phyloP scores from a whole-genome alignment of 1,284 basidiomycete species.

The Apiotrichum mycotoxinovorans region DNA sequence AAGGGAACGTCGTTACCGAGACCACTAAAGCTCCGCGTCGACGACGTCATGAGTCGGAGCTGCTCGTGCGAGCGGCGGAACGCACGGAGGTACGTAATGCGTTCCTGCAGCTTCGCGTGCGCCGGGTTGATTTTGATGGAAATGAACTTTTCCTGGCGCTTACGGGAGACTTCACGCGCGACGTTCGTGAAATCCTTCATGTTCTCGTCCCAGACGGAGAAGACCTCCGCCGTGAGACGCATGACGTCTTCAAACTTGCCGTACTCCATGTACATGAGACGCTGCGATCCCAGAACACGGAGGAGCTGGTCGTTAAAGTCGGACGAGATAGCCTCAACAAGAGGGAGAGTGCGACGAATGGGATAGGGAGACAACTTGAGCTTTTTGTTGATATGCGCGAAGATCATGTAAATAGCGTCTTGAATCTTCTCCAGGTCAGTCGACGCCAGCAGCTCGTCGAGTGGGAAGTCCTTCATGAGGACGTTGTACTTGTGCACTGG shows the following conservation, averaged over 20 bases:
- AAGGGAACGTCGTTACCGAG: conserved; percentile 64
- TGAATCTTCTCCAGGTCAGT: conserved; percentile 94
- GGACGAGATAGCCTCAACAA: conserved; percentile 95
- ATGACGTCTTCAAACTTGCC: conserved; percentile 86
- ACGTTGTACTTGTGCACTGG: conserved; percentile 94
- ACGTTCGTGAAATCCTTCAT: conserved; percentile 99
- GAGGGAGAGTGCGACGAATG: conserved; percentile 86
- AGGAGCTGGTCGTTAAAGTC: conserved; percentile 95
- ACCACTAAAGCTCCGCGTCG: conserved; percentile 78
- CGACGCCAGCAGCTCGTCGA: conserved; percentile 92
- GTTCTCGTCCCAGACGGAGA: conserved; percentile 91
- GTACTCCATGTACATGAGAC: conserved; percentile 90
- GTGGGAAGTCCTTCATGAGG: conserved; percentile 97
- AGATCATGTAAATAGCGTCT: conserved; percentile 81
- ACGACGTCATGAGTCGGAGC: conserved; percentile 92
- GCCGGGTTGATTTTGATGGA: conserved; percentile 93
- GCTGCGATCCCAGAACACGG: conserved; percentile 81
- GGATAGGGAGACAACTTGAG: conserved; percentile 94
- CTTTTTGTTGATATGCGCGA: conserved; percentile 92
- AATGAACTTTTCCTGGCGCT: conserved; percentile 89
- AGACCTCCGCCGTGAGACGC: conserved; percentile 72
- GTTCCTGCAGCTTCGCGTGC: conserved; percentile 86
- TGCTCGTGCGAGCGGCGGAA: conserved; percentile 98
- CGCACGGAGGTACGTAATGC: conserved; percentile 78
- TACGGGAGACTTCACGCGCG: conserved; percentile 88